Conservation (phyloP, 768 basidiomycete genomes). For the Terana coerulea region DNA sequence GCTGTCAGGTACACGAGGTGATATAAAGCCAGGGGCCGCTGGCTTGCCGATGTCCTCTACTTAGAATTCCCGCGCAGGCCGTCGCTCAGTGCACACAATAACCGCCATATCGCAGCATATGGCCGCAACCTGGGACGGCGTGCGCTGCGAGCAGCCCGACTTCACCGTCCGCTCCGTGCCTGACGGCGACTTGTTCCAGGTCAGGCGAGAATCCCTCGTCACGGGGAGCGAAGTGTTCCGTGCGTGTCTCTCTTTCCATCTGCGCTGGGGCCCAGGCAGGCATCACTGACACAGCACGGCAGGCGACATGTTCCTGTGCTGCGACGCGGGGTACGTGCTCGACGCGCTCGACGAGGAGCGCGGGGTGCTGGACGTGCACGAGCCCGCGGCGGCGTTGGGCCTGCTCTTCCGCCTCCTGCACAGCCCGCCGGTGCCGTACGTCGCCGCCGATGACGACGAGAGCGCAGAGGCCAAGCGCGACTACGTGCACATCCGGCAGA, state of each 20-base stretch:
- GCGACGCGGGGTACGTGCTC: conserved; percentile 31
- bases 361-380: conserved; percentile 49
- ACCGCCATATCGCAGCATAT: no score
- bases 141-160: conserved; percentile 47
- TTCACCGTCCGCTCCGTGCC: conserved; percentile 52
- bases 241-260: conserved; percentile 30
- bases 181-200: conserved; percentile 47
- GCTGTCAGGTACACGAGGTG: no score
- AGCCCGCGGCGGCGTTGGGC: conserved; percentile 43
- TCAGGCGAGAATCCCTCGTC: conserved; percentile 44
- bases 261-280: not conserved
- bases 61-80: no score
- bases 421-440: conserved; percentile 35
- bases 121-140: no score
- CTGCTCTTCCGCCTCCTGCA: conserved; percentile 57
- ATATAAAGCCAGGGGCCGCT: no score
- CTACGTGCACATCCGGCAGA: conserved; percentile 6
- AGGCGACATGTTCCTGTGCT: conserved; percentile 71
- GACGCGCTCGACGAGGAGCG: conserved; percentile 22
- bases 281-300: not conserved
- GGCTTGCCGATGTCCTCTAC: no score
- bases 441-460: not conserved
- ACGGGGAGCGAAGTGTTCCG: conserved; percentile 59
- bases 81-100: no score
- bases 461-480: not conserved